Evolutionary conservation across 495 filamentous ascomycete genomes (phyloP), one percentile per base, ranked within the genome.

Genomic region (Filosporella fistucella): DNA sequence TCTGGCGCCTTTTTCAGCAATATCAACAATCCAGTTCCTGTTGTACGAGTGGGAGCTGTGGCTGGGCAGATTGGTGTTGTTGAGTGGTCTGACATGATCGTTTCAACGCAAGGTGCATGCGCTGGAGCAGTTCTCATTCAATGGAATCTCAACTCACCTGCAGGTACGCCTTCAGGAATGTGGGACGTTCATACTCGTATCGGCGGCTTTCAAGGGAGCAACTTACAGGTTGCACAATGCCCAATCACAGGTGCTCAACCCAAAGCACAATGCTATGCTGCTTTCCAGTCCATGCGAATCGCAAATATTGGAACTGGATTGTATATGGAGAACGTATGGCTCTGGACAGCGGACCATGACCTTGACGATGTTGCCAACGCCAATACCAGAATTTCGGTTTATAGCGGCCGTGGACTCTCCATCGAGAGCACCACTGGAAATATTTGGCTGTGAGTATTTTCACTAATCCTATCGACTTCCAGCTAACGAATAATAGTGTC

Each of bases 321-420:
- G 3, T 83, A 82, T 30, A 67, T 82, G 18, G 77, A 82, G 56
- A 81, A 82, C 56, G 67, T 72, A 57, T 82, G 79, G 79, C 67
- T 66, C 28, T 83, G 78, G 77, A 74, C 71, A 3, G 72, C 72
- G 0, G 75, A 79, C 47, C 74, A 79, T 52, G 69, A 75, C 38
- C 62, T 77, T 8, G 75, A 79, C 21, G 44, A 45, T 12, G 56
- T 56, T 17, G 71, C 77, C 48, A 78, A 74, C 2, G 77, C 74
- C n/a, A 85, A 83, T 46, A 82, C 90, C 51, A 86, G n/a, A n/a
- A n/a, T n/a, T n/a, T 14, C 82, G 6, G 55, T 93, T 16, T 59
- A 49, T 23, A 23, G 36, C 8, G 56, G 52, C 10, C 47, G 56
- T 17, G 56, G 56, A 2, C 63, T 80, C 17, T 70, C 81, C 23